Percentiles rank a stretch among this genome's conserved stretches.
phyloP scores from a whole-genome alignment of 23 red algal species.

The Rhodosorus marinus region DNA sequence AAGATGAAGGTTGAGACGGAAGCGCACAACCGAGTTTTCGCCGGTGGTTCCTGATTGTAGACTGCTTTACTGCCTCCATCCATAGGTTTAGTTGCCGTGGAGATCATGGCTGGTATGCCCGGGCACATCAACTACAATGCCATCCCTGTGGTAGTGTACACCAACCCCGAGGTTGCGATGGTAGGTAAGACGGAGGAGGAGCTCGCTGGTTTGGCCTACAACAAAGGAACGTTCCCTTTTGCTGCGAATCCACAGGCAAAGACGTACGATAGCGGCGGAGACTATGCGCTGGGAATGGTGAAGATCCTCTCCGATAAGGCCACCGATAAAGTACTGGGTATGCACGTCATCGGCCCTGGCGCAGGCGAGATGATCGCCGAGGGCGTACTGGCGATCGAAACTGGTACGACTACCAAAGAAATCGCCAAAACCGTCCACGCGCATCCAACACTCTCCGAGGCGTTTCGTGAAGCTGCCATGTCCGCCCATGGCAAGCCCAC shows the following conservation, averaged over 20 bases:
- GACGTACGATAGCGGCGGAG: conserved; percentile 86
- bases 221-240: conserved; percentile 93
- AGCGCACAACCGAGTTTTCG: no score
- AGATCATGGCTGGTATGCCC: conserved; percentile 79
- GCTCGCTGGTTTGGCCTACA: conserved; percentile 63
- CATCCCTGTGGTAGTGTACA: conserved; percentile 93
- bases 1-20: conserved; percentile 99
- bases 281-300: conserved; percentile 80
- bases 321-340: conserved; percentile 81
- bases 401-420: conserved; percentile 83
- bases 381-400: conserved; percentile 87
- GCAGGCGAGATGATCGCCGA: conserved; percentile 97
- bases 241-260: conserved; percentile 85
- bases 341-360: conserved; percentile 86
- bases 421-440: conserved; percentile 93
- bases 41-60: no score
- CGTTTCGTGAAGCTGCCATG: conserved; percentile 86
- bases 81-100: conserved; percentile 42
- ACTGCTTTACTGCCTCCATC: no score
- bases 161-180: conserved; percentile 89
- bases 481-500: no score
- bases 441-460: conserved; percentile 90
- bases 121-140: conserved; percentile 89
- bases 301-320: conserved; percentile 87
- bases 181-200: conserved; percentile 99